These are phyloP conservation scores for Spathaspora passalidarum DNA, from an alignment of 805 yeast species.

Conservation along the genomic window DNA sequence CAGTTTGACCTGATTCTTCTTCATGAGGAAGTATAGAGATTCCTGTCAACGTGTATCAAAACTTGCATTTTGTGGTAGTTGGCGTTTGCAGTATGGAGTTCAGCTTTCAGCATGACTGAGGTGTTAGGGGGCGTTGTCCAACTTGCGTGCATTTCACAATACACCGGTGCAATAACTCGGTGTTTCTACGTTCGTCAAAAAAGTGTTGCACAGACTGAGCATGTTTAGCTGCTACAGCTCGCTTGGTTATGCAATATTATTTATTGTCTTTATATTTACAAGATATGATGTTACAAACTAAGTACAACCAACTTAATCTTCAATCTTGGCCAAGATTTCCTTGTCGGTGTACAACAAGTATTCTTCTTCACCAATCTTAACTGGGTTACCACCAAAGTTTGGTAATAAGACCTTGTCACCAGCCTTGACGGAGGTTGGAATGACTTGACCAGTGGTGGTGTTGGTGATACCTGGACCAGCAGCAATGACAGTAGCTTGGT, in stretches of 20 bases:
- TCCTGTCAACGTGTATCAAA: too few species aligned
- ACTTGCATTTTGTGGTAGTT: too few species aligned
- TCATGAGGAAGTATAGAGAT: too few species aligned
- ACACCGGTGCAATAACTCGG: too few species aligned
- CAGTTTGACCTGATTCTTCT: too few species aligned
- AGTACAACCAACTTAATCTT: constrained; percentile 18
- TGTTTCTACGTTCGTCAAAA: too few species aligned
- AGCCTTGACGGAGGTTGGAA: constrained; percentile 71
- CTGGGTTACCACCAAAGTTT: constrained; percentile 85
- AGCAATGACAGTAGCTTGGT: constrained; percentile 88
- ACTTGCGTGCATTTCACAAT: too few species aligned
- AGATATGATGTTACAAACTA: neutral
- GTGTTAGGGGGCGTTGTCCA: too few species aligned
- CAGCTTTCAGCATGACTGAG: too few species aligned
- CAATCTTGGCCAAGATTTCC: constrained; percentile 92
- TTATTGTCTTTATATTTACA: neutral
- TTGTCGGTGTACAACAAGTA: constrained; percentile 84
- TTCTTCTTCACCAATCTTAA: constrained; percentile 84
- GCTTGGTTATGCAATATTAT: neutral
- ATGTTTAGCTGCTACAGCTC: too few species aligned
- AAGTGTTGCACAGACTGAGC: too few species aligned
- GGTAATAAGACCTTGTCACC: constrained; percentile 97
- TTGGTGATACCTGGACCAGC: constrained; percentile 92
- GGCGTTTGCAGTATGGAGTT: too few species aligned
- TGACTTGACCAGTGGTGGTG: constrained; percentile 63